Evolutionary conservation across 148 eudicot species (phyloP).

Genomic region (Silene conica): DNA sequence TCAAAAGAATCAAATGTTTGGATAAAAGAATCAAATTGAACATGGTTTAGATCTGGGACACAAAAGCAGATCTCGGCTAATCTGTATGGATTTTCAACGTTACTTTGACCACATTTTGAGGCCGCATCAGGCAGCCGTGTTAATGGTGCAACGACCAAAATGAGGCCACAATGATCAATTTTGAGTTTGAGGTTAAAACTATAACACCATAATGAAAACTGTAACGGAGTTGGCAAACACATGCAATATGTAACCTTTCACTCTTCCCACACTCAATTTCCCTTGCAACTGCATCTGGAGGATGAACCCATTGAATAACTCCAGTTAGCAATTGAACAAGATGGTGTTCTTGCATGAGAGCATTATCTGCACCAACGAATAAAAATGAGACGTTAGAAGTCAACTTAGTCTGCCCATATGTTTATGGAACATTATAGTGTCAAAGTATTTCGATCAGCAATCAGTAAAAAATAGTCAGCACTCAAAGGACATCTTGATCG

Average conservation of each 20-base stretch:
- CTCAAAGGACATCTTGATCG: neutral
- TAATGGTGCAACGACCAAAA: too few relatives aligned
- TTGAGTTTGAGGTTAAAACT: too few relatives aligned
- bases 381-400: constrained; percentile 1
- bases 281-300: constrained; percentile 64
- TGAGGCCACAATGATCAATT: too few relatives aligned
- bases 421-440: constrained; percentile 1
- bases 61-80: neutral
- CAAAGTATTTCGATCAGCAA: neutral
- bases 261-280: constrained; percentile 79
- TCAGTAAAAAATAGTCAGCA: neutral
- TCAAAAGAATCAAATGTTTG: constrained; percentile 1
- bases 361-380: constrained; percentile 44
- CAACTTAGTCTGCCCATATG: neutral
- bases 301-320: constrained; percentile 79
- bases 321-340: constrained; percentile 74
- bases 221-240: neutral
- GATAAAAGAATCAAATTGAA: neutral
- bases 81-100: neutral
- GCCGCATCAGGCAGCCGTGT: too few relatives aligned
- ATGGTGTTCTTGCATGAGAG: constrained; percentile 68
- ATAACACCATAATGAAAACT: neutral
- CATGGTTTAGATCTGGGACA: neutral
- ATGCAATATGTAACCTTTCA: constrained; percentile 57
- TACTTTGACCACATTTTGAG: neutral